Conservation (phyloP, 768 basidiomycete genomes). For the Cyathus striatus region DNA sequence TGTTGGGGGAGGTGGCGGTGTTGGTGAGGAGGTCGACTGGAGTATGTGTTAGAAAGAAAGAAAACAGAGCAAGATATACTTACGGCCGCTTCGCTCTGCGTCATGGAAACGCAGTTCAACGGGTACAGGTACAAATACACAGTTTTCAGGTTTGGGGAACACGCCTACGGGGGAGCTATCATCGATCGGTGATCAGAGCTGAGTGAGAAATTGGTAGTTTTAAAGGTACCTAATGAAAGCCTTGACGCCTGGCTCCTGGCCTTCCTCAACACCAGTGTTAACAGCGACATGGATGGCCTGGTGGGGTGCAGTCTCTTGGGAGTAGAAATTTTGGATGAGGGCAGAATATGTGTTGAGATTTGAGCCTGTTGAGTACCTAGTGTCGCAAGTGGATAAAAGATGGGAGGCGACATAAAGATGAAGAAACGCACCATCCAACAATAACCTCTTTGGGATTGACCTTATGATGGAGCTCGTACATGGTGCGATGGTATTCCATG, state of each 20-base stretch:
- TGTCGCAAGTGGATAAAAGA: slow-evolving; percentile 1
- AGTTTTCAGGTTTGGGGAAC: slow-evolving; percentile 88
- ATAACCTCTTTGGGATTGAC: slow-evolving; percentile 84
- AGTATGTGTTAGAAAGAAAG: slow-evolving; percentile 1
- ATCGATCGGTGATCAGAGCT: slow-evolving; percentile 5
- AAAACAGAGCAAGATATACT: slow-evolving; percentile 22
- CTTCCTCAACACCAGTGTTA: slow-evolving; percentile 74
- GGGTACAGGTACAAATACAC: slow-evolving; percentile 91
- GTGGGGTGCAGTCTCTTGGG: slow-evolving; percentile 83
- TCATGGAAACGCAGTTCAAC: slow-evolving; percentile 80
- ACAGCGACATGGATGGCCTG: slow-evolving; percentile 89
- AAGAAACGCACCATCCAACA: slow-evolving; percentile 79
- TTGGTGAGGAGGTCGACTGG: slow-evolving; percentile 74
- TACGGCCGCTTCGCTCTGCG: slow-evolving; percentile 81
- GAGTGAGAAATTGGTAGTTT: not conserved
- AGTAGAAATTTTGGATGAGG: slow-evolving; percentile 96
- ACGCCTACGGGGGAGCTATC: slow-evolving; percentile 83
- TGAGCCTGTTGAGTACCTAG: slow-evolving; percentile 90
- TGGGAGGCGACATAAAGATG: not conserved
- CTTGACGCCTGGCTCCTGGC: slow-evolving; percentile 66
- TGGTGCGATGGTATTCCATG: slow-evolving; percentile 91
- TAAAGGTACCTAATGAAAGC: slow-evolving; percentile 75
- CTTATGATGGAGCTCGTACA: slow-evolving; percentile 87
- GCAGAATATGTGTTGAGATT: slow-evolving; percentile 92
- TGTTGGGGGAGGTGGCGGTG: slow-evolving; percentile 37